A percentile compares a stretch with the other conserved stretches of the same genome.
phyloP scores from a whole-genome alignment of 2,329 filamentous ascomycete genomes.

The Fusarium sublunatum region DNA sequence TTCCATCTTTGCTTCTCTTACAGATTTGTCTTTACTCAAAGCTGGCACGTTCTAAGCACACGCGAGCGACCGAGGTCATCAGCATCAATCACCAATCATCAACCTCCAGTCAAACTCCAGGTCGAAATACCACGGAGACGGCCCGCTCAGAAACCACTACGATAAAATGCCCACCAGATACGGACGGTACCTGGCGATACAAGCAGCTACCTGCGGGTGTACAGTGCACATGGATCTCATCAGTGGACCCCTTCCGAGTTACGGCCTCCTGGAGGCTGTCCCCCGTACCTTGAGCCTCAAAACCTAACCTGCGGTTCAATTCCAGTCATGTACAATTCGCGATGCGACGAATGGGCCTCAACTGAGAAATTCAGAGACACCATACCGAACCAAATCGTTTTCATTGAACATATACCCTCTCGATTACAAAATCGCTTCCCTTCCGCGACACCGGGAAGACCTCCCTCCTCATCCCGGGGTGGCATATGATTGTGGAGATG shows the following conservation, averaged over 20 bases:
- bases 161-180: conserved; percentile 6
- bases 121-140: conserved; percentile 23
- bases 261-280: conserved; percentile 20
- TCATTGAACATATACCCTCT: background rate
- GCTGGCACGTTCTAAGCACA: conserved; percentile 5
- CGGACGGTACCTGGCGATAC: conserved; percentile 26
- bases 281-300: conserved; percentile 30
- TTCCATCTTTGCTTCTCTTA: background rate
- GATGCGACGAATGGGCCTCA: background rate
- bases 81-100: conserved; percentile 13
- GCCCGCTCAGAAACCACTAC: conserved; percentile 14
- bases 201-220: conserved; percentile 8
- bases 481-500: conserved; percentile 30
- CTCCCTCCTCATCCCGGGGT: conserved; percentile 41
- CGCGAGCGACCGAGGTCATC: conserved; percentile 12
- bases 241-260: conserved; percentile 32
- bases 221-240: conserved; percentile 31
- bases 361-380: background rate
- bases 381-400: background rate
- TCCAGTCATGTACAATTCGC: background rate
- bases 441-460: conserved; percentile 38
- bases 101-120: conserved; percentile 27
- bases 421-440: conserved; percentile 21
- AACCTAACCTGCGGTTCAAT: conserved; percentile 4
- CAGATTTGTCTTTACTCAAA: background rate